These are phyloP conservation scores for Tylopilus vinaceipallidus DNA, from an alignment of 768 basidiomycete species.

Conservation along the genomic window DNA sequence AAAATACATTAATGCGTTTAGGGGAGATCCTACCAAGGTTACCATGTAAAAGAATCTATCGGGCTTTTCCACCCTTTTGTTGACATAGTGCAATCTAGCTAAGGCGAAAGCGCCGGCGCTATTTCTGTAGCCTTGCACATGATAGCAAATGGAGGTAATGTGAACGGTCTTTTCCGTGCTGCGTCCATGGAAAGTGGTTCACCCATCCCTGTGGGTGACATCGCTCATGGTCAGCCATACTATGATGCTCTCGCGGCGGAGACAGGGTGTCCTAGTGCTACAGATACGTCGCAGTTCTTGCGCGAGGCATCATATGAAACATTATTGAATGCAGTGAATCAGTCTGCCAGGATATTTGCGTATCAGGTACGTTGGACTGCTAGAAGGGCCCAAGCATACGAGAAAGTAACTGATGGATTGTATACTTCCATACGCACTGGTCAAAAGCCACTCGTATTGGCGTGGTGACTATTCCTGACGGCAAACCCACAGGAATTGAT, in stretches of 20 bases:
- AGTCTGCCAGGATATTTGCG: conserved; percentile 30
- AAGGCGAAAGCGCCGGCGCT: conserved; percentile 41
- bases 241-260: conserved; percentile 32
- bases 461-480: conserved; percentile 38
- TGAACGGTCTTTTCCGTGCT: conserved; percentile 25
- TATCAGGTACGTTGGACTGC: conserved; percentile 34
- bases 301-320: conserved; percentile 29
- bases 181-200: conserved; percentile 43
- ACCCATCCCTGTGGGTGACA: conserved; percentile 24
- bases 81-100: conserved; percentile 9
- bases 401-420: not conserved
- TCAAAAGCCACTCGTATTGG: conserved; percentile 24
- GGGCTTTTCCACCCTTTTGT: not conserved
- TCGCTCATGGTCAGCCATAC: conserved; percentile 20
- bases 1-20: conserved; percentile 55
- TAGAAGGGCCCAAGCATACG: not conserved
- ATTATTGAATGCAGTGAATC: conserved; percentile 33
- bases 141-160: conserved; percentile 24
- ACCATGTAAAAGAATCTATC: conserved; percentile 19
- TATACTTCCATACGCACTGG: not conserved
- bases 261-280: conserved; percentile 29
- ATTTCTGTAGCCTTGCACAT: conserved; percentile 33
- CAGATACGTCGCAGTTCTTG: conserved; percentile 35
- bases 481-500: conserved; percentile 33
- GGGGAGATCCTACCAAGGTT: conserved; percentile 53